Percentiles rank a stretch among this genome's conserved stretches.
Evolutionary conservation across 306 rosid species (phyloP).

Genomic region (Hippophae rhamnoides): DNA sequence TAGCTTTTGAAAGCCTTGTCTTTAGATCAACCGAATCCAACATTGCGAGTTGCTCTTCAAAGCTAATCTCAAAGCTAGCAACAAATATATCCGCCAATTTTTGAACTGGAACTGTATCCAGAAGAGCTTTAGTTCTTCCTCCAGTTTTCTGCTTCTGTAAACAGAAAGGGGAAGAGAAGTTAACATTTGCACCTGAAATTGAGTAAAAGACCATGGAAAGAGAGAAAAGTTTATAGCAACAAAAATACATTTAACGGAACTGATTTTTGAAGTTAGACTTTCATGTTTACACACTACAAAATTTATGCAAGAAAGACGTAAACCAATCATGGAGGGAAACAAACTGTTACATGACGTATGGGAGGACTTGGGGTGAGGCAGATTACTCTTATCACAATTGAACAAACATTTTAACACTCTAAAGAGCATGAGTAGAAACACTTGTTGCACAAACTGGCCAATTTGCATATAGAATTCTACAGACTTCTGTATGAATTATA

Average conservation of each 20-base stretch:
- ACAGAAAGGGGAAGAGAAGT: constrained; percentile 19
- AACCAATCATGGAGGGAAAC: too few species aligned
- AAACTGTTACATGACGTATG: too few species aligned
- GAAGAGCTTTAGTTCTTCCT: constrained; percentile 89
- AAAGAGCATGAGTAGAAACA: too few species aligned
- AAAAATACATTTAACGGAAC: neutral
- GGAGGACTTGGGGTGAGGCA: too few species aligned
- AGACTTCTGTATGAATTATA: too few species aligned
- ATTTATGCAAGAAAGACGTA: too few species aligned
- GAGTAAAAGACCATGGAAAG: neutral
- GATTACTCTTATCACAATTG: too few species aligned
- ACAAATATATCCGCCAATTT: constrained; percentile 97
- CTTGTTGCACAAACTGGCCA: too few species aligned
- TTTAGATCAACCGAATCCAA: constrained; percentile 91
- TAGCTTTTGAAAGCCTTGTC: constrained; percentile 93
- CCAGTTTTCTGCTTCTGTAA: constrained; percentile 87
- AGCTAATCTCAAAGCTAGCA: constrained; percentile 97
- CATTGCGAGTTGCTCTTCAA: constrained; percentile 91
- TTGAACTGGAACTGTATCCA: constrained; percentile 96
- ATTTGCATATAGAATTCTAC: too few species aligned
- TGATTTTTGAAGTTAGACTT: neutral
- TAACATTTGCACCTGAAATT: neutral
- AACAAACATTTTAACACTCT: too few species aligned
- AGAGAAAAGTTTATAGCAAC: neutral
- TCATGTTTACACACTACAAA: neutral